Percentiles rank a stretch among this genome's conserved stretches.
phyloP scores from a whole-genome alignment of 257 asterid species.

The Parsonsia alboflavescens region DNA sequence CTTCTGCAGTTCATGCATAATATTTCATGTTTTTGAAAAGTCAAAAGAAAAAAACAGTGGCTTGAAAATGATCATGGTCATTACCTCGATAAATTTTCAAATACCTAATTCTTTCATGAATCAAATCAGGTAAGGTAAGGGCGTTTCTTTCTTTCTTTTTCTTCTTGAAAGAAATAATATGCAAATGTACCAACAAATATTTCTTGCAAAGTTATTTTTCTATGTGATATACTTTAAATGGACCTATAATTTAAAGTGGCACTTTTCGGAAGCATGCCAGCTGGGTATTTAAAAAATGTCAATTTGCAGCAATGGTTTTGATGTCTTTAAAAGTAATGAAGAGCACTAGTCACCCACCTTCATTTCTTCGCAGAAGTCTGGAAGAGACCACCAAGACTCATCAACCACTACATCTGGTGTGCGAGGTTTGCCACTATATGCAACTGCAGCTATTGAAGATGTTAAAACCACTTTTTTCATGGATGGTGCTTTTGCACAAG shows the following conservation, averaged over 20 bases:
- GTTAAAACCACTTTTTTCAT: conserved; percentile 65
- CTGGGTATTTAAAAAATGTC: background rate
- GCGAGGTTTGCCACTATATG: conserved; percentile 50
- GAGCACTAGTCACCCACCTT: conserved; percentile 27
- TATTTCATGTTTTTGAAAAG: background rate
- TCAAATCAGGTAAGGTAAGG: background rate
- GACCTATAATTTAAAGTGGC: background rate
- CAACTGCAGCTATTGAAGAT: conserved; percentile 74
- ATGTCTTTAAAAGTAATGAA: background rate
- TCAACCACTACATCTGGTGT: conserved; percentile 67
- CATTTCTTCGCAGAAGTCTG: conserved; percentile 48
- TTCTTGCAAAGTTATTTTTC: background rate
- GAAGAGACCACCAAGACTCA: conserved; percentile 65
- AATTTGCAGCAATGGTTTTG: background rate
- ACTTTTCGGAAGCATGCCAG: background rate
- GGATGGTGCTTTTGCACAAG: conserved; percentile 63
- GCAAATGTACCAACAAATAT: background rate
- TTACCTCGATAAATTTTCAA: background rate
- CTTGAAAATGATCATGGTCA: background rate
- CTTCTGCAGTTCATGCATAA: background rate
- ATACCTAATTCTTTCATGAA: background rate
- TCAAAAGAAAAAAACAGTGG: background rate
- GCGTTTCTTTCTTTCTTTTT: no score
- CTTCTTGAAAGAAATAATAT: no score
- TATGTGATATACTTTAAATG: background rate